These are phyloP conservation scores for Tulasnella sp. DNA, from an alignment of 768 basidiomycete species.

Conservation along the genomic window DNA sequence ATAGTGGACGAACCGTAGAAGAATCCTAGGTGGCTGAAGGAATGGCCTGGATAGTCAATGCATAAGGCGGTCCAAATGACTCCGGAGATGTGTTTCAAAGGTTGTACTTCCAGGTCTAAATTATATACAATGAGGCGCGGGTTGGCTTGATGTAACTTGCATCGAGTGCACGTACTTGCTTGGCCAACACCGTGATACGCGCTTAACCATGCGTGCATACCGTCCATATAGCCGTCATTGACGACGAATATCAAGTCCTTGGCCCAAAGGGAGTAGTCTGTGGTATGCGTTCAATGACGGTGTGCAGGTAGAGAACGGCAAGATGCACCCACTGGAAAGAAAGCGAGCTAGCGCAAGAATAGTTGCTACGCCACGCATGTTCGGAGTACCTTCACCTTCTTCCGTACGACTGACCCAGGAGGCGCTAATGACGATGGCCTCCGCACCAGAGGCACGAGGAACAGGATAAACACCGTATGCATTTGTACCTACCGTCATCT, in stretches of 20 bases:
- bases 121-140: background rate
- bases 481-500: constrained; percentile 60
- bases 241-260: constrained; percentile 88
- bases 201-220: constrained; percentile 85
- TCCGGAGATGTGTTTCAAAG: constrained; percentile 46
- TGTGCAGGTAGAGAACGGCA: background rate
- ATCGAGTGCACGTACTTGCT: constrained; percentile 39
- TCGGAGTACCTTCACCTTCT: constrained; percentile 45
- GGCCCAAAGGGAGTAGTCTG: constrained; percentile 86
- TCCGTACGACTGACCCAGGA: constrained; percentile 68
- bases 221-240: constrained; percentile 79
- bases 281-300: too few species aligned
- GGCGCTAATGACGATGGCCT: constrained; percentile 85
- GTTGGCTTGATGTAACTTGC: background rate
- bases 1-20: constrained; percentile 60
- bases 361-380: constrained; percentile 79
- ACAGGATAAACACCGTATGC: constrained; percentile 72
- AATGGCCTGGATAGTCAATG: constrained; percentile 94
- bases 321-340: constrained; percentile 51
- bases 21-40: constrained; percentile 90
- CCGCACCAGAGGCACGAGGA: constrained; percentile 84
- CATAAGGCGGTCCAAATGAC: constrained; percentile 93
- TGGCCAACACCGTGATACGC: constrained; percentile 65
- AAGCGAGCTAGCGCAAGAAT: constrained; percentile 76
- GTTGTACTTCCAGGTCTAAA: constrained; percentile 54